Evolutionary conservation across 495 filamentous ascomycete genomes (phyloP).

Genomic region (Poronia punctata): DNA sequence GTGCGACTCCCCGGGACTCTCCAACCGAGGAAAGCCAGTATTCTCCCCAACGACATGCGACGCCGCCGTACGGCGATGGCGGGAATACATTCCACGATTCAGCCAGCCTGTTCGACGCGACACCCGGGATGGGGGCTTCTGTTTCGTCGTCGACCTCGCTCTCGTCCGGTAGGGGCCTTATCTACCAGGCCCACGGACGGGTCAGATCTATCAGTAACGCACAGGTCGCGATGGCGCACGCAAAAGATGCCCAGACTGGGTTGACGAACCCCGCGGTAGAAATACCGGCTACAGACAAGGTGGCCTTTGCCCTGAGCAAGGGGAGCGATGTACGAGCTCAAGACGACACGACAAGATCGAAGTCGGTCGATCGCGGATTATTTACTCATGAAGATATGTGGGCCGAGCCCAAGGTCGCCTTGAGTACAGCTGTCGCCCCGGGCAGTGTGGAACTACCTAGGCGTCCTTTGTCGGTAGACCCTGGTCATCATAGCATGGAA

Average conservation of each 20-base stretch:
- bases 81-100: slow-evolving; percentile 31
- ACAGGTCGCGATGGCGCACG: slow-evolving; percentile 35
- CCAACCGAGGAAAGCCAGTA: slow-evolving; percentile 26
- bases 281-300: slow-evolving; percentile 29
- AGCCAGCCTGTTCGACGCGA: slow-evolving; percentile 32
- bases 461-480: slow-evolving; percentile 28
- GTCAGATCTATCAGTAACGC: slow-evolving; percentile 49
- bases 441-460: slow-evolving; percentile 51
- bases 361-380: slow-evolving; percentile 50
- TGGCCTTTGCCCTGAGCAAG: slow-evolving; percentile 31
- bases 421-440: slow-evolving; percentile 56
- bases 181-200: slow-evolving; percentile 29
- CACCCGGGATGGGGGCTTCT: slow-evolving; percentile 39
- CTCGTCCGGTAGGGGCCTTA: slow-evolving; percentile 16
- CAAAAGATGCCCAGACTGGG: slow-evolving; percentile 31
- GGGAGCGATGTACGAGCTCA: slow-evolving; percentile 41
- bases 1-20: slow-evolving; percentile 60
- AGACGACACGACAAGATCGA: slow-evolving; percentile 40
- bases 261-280: slow-evolving; percentile 44
- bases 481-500: slow-evolving; percentile 21
- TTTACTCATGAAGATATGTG: slow-evolving; percentile 52
- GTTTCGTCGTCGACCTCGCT: slow-evolving; percentile 48
- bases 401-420: slow-evolving; percentile 54
- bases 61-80: slow-evolving; percentile 28
- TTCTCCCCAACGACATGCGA: slow-evolving; percentile 39